Conservation (phyloP, 768 basidiomycete genomes). For the Gloeophyllum trabeum region DNA sequence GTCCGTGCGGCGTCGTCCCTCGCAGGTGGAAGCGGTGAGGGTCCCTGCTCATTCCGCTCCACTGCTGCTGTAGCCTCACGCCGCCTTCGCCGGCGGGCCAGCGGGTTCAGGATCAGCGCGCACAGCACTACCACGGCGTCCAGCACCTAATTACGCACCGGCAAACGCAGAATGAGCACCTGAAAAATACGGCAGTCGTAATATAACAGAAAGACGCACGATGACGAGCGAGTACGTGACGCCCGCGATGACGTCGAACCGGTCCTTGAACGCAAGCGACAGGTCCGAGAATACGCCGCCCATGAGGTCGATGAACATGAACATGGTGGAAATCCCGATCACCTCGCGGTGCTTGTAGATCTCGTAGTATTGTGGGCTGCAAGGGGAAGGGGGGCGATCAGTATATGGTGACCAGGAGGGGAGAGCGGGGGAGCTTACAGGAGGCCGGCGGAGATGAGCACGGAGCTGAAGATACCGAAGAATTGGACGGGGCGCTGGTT, state of each 20-base stretch:
- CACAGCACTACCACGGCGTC: constrained; percentile 51
- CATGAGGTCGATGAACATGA: constrained; percentile 59
- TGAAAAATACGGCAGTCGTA: too few relatives aligned
- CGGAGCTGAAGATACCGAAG: constrained; percentile 48
- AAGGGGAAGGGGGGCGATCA: constrained; percentile 4
- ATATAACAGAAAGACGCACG: too few relatives aligned
- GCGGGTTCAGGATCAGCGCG: constrained; percentile 56
- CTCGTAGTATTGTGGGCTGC: constrained; percentile 61
- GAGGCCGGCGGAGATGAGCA: constrained; percentile 40
- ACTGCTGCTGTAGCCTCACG: constrained; percentile 2
- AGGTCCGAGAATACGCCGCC: constrained; percentile 63
- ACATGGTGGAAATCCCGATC: constrained; percentile 55
- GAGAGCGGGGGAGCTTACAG: constrained; percentile 20
- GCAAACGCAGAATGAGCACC: too few relatives aligned
- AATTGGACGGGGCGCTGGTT: constrained; percentile 29
- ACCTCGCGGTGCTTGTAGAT: constrained; percentile 57
- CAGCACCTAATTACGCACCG: too few relatives aligned
- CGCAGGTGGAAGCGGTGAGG: too few relatives aligned
- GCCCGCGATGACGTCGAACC: constrained; percentile 54
- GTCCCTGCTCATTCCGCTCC: background rate
- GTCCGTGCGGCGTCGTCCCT: too few relatives aligned
- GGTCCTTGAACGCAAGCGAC: constrained; percentile 52
- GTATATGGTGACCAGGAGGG: background rate
- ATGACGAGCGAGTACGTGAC: constrained; percentile 53
- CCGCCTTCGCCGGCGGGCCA: constrained; percentile 27